Base-by-base conservation (phyloP, 2,329 filamentous ascomycete species). In the Bisporella sp. region DNA sequence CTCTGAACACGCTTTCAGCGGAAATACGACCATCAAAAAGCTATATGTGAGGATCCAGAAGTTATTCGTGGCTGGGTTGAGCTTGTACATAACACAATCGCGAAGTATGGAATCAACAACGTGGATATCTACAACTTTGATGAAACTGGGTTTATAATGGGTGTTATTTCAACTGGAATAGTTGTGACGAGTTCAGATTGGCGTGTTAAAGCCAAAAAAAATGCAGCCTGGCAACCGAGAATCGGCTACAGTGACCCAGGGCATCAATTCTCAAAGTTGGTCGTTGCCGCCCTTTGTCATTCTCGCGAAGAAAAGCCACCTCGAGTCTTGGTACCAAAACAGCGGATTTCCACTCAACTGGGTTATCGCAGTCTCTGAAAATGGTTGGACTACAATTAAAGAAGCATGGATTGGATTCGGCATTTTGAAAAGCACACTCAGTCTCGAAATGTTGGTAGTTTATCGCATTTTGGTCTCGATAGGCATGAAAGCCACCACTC, bases 331-430 rank as follows among this genome's bases (percentile, higher is more conserved):
- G 54, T 50, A 52, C 29, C 30, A 39, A 11, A 13, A 48, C 9
- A 13, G 9, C 9, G 35, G 3, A 39, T 39, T 39, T 13, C 35
- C 35, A 3, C 35, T 39, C 9, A 3, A 13, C 35, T 39, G 2
- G 35, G 9, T 39, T 39, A 13, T 39, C 35, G 9, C 9, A 39
- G 35, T 39, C 9, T 11, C 9, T 39, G 3, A 9, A 39, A 39
- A 39, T 39, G 59, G 42, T 66, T 44, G 61, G 39, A 39, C 31
- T 56, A 65, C 44, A 9, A 32, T 43, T 3, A 64, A 29, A 61
- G 50, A 50, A 52, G 54, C 21, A 69, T 65, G 39, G 52, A 62
- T 41, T 69, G 48, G 62, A 68, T 60, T 12, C 21, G 11, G 5
- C 21, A 46, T 37, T 13, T 13, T 13, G 9, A 31, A 13, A 13